phyloP scores from a whole-genome alignment of 2,329 filamentous ascomycete genomes.

The Colletotrichum somersetense region DNA sequence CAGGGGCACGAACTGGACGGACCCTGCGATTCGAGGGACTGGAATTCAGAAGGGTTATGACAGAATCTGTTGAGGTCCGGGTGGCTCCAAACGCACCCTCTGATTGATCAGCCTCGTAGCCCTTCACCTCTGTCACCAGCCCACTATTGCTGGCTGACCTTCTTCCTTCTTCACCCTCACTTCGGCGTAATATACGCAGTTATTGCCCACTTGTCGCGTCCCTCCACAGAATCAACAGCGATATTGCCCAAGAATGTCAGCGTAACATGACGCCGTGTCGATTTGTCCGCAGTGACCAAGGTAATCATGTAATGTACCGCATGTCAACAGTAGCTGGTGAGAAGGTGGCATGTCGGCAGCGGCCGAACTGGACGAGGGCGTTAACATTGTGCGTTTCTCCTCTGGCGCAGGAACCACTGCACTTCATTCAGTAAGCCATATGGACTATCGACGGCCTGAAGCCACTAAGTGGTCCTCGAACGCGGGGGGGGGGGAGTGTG shows the following conservation, averaged over 20 bases:
- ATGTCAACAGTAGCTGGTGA: background rate
- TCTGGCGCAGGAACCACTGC: background rate
- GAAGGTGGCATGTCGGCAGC: background rate
- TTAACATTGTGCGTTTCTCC: background rate
- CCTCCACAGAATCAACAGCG: background rate
- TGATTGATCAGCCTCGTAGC: too few relatives aligned
- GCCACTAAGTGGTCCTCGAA: background rate
- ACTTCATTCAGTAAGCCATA: background rate
- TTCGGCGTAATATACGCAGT: too few relatives aligned
- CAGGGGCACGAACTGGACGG: too few relatives aligned
- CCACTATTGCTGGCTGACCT: too few relatives aligned
- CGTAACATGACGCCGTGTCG: background rate
- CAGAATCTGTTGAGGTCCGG: too few relatives aligned
- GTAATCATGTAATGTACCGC: background rate
- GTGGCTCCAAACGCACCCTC: too few relatives aligned
- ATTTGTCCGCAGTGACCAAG: too few relatives aligned
- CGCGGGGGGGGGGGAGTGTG: background rate
- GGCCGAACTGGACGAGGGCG: conserved; percentile 1
- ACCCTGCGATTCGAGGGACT: background rate
- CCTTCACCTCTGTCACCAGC: too few relatives aligned
- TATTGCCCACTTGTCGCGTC: too few relatives aligned
- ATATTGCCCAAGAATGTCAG: background rate
- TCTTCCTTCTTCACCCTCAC: too few relatives aligned
- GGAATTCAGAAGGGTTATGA: background rate
- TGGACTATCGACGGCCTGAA: background rate